Percentiles rank a stretch among this genome's conserved stretches.
Conservation (phyloP, 345 rosid species). For the Garcia nutans region DNA sequence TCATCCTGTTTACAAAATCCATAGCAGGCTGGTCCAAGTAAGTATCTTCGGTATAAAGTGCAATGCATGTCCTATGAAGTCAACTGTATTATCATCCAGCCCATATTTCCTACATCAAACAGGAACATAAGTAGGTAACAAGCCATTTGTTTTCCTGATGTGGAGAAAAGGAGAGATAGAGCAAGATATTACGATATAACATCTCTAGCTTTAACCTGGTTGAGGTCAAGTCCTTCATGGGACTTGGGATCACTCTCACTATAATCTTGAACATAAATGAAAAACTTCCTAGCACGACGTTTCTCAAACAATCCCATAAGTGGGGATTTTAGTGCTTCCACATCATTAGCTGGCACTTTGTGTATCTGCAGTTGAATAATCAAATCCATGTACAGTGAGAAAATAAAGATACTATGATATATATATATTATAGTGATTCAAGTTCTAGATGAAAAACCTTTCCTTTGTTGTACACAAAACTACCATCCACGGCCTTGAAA, state of each 20-base stretch:
- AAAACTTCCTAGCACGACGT: slow-evolving; percentile 82
- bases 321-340: slow-evolving; percentile 83
- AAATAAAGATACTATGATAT: too few species aligned
- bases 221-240: slow-evolving; percentile 75
- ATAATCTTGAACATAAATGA: slow-evolving; percentile 86
- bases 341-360: slow-evolving; percentile 83
- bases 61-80: slow-evolving; percentile 90
- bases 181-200: slow-evolving; percentile 53
- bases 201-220: slow-evolving; percentile 71
- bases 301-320: slow-evolving; percentile 88
- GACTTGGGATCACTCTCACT: slow-evolving; percentile 86
- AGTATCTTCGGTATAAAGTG: slow-evolving; percentile 63
- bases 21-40: slow-evolving; percentile 73
- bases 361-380: slow-evolving; percentile 44
- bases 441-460: slow-evolving; percentile 43
- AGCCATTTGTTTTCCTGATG: too few species aligned
- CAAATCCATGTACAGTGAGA: not conserved
- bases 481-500: slow-evolving; percentile 89
- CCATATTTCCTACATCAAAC: slow-evolving; percentile 58
- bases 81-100: slow-evolving; percentile 80
- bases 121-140: too few species aligned
- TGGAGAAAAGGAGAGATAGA: not conserved
- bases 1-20: slow-evolving; percentile 72
- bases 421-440: not conserved
- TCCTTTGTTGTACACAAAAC: slow-evolving; percentile 86